These are phyloP conservation scores for Gaeumannomyces tritici DNA, from an alignment of 2,329 filamentous ascomycete genomes.

Conservation along the genomic window DNA sequence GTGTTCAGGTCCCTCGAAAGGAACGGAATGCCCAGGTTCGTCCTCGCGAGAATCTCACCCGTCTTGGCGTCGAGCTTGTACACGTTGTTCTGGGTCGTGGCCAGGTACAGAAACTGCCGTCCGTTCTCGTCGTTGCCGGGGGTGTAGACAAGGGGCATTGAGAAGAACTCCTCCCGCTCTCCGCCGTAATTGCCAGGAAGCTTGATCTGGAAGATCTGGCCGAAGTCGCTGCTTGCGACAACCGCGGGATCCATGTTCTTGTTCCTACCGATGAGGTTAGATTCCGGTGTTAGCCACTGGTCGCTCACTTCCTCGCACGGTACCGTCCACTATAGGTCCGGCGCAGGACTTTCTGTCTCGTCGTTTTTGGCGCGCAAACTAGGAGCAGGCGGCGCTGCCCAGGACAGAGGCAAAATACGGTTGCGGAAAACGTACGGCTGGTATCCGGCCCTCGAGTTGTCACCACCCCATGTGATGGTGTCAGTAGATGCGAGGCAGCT, in stretches of 20 bases:
- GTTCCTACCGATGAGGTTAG: slow-evolving; percentile 23
- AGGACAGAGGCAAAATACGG: no score
- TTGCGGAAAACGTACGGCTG: slow-evolving; percentile 29
- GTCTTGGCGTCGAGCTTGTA: slow-evolving; percentile 38
- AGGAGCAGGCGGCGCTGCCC: no score
- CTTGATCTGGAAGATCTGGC: slow-evolving; percentile 40
- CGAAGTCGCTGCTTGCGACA: slow-evolving; percentile 44
- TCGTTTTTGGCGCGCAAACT: no score
- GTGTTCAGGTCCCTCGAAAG: slow-evolving; percentile 31
- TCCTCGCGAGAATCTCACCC: slow-evolving; percentile 26
- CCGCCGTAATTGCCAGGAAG: slow-evolving; percentile 43
- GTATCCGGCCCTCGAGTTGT: slow-evolving; percentile 43
- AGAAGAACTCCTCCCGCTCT: slow-evolving; percentile 39
- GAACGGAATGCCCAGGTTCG: slow-evolving; percentile 35
- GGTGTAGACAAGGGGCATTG: slow-evolving; percentile 39
- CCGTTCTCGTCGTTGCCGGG: slow-evolving; percentile 19
- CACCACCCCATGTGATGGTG: slow-evolving; percentile 51
- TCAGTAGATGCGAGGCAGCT: slow-evolving; percentile 34
- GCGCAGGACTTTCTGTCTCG: no score
- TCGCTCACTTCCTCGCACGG: background rate
- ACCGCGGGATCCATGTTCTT: slow-evolving; percentile 55
- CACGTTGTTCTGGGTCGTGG: slow-evolving; percentile 40
- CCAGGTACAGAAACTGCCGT: slow-evolving; percentile 36
- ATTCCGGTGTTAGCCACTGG: background rate
- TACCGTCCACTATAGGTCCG: background rate